Base-by-base conservation (phyloP, 495 filamentous ascomycete genomes). In the Aspergillus diversus region DNA sequence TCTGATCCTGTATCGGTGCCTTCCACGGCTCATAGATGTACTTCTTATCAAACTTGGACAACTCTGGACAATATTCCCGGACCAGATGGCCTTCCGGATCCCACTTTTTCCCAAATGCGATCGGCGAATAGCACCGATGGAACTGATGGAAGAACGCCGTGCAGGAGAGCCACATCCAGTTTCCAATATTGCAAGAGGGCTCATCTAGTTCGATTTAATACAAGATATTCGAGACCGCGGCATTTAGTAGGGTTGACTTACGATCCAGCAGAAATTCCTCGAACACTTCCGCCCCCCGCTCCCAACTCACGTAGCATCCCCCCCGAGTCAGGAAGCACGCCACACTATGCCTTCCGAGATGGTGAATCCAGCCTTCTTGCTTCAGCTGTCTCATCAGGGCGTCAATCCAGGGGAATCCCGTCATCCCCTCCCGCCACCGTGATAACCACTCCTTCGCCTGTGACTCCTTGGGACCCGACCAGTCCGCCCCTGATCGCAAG, bases 21-120 rank as follows among this genome's bases (percentile, higher is more conserved):
- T 84, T 88, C 87, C 88, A 90, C 7, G 89, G 89, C 77, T 91
- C 88, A 63, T 89, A 92, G 43, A 92, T 89, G 60, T 81, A 90
- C 63, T 89, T 90, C 65, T 83, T 81, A 43, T 84, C 78, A 56
- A 85, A 80, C 1, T 79, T 61, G 46, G 75, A 75, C 46, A 92
- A 70, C 63, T 91, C 89, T 0, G 89, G 89, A 7, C 86, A 80
- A 72, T 84, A 90, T 34, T 73, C 74, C 37, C 81, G 71, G 15
- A 92, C 81, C 56, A 89, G 86, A 0, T 73, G 64, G 1, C 89
- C 89, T 5, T 84, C 77, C 16, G 81, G 80, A 73, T 91, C 89
- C 82, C 83, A 87, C 66, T 89, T 90, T 71, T 85, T 80, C 9
- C 84, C 83, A 69, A 91, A 91, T 0, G 86, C 81, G 48, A 90